Conservation (phyloP, 2,329 filamentous ascomycete species). For the Aureobasidium sp. region DNA sequence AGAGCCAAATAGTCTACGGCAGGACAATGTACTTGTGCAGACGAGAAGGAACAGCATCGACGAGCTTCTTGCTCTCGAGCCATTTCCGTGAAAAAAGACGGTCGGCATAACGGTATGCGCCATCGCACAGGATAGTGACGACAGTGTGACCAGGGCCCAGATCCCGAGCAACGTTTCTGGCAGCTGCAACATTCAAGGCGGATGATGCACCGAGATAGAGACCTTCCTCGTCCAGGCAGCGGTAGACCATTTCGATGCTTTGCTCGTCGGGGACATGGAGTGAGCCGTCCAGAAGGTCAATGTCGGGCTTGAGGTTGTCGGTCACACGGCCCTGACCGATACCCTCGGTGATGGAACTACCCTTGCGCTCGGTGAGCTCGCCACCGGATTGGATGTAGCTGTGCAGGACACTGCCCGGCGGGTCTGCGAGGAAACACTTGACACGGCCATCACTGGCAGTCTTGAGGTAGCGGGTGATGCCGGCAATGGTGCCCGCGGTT, state of each 20-base stretch:
- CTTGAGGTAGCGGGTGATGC: slow-evolving; percentile 83
- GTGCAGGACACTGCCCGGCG: slow-evolving; percentile 87
- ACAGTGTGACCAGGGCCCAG: slow-evolving; percentile 83
- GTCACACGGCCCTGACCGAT: slow-evolving; percentile 95
- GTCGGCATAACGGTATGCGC: slow-evolving; percentile 95
- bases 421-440: slow-evolving; percentile 85
- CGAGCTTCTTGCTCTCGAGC: slow-evolving; percentile 77
- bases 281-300: slow-evolving; percentile 76
- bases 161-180: slow-evolving; percentile 86
- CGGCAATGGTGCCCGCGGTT: slow-evolving; percentile 85
- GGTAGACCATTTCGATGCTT: slow-evolving; percentile 95
- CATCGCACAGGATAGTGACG: slow-evolving; percentile 90
- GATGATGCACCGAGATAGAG: slow-evolving; percentile 92
- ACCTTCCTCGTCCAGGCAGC: slow-evolving; percentile 91
- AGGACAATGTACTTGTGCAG: slow-evolving; percentile 92
- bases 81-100: slow-evolving; percentile 86
- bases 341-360: slow-evolving; percentile 91
- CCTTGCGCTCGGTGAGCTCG: slow-evolving; percentile 70
- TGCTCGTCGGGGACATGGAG: slow-evolving; percentile 83
- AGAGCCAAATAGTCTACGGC: slow-evolving; percentile 45
- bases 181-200: slow-evolving; percentile 88
- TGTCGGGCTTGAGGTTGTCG: slow-evolving; percentile 83
- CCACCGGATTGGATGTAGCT: slow-evolving; percentile 84
- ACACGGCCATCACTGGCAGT: slow-evolving; percentile 69
- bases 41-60: slow-evolving; percentile 73